Percentiles rank a stretch among this genome's conserved stretches.
These are phyloP conservation scores for Xylaria arbuscula DNA, from an alignment of 2,329 filamentous ascomycete species.

Conservation along the genomic window DNA sequence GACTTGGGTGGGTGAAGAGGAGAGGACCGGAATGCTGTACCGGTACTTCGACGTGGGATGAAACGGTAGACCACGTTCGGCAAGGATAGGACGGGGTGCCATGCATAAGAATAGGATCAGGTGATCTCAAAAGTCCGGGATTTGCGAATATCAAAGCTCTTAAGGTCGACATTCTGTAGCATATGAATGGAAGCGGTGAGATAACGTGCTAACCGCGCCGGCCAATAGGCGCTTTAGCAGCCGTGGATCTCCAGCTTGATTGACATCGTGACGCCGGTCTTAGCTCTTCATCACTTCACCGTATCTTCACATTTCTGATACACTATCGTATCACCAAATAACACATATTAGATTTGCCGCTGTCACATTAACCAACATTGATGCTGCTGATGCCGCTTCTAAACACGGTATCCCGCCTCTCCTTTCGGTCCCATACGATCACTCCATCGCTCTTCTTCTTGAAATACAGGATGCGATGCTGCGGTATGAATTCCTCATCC, in stretches of 20 bases:
- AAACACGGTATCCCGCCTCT: slow-evolving; percentile 66
- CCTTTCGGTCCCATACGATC: slow-evolving; percentile 68
- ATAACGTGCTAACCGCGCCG: neutral
- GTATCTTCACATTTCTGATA: neutral
- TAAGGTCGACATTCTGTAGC: neutral
- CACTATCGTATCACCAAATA: neutral
- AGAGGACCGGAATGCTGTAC: slow-evolving; percentile 11
- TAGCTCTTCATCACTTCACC: slow-evolving; percentile 7
- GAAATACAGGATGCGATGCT: slow-evolving; percentile 72
- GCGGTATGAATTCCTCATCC: slow-evolving; percentile 74
- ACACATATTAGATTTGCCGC: neutral
- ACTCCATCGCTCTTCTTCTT: slow-evolving; percentile 62
- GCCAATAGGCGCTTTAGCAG: neutral
- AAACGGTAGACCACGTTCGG: slow-evolving; percentile 23
- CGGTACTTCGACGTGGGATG: slow-evolving; percentile 26
- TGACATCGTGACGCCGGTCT: neutral
- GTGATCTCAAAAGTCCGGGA: slow-evolving; percentile 28
- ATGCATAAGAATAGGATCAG: slow-evolving; percentile 29
- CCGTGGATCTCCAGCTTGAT: neutral
- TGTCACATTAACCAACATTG: slow-evolving; percentile 11
- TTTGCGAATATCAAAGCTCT: neutral
- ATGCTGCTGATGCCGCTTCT: slow-evolving; percentile 59
- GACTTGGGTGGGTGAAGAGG: slow-evolving; percentile 5
- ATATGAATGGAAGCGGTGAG: slow-evolving; percentile 22
- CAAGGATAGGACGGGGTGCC: slow-evolving; percentile 27